Percentiles rank a stretch among this genome's conserved stretches.
Conservation (phyloP, 2,329 filamentous ascomycete species). For the Alternaria angustiovoidea region DNA sequence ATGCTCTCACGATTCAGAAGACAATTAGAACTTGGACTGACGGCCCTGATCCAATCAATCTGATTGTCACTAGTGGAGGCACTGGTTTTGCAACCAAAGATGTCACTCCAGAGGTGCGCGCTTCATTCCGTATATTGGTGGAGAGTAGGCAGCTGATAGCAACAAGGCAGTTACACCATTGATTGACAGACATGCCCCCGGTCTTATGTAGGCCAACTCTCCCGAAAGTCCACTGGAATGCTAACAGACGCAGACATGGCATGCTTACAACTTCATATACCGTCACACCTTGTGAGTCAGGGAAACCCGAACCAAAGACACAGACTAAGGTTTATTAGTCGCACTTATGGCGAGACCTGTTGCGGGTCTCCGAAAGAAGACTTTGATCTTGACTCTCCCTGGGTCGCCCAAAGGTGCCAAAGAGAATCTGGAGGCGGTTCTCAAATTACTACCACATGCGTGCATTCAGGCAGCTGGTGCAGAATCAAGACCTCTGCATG, state of each 20-base stretch:
- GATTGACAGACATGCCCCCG: conserved; percentile 84
- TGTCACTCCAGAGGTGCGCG: conserved; percentile 82
- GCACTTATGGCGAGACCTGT: conserved; percentile 96
- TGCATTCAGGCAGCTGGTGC: conserved; percentile 86
- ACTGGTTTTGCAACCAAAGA: conserved; percentile 91
- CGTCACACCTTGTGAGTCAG: conserved; percentile 83
- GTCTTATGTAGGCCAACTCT: conserved; percentile 70
- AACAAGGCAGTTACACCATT: conserved; percentile 77
- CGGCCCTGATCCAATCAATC: conserved; percentile 66
- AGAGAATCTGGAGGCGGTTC: conserved; percentile 87
- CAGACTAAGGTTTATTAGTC: conserved; percentile 64
- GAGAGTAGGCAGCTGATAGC: conserved; percentile 7
- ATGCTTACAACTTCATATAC: conserved; percentile 87
- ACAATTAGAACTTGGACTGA: conserved; percentile 79
- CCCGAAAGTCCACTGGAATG: background rate
- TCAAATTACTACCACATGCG: conserved; percentile 94
- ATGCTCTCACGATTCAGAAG: conserved; percentile 75
- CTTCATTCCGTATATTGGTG: background rate
- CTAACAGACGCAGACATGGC: conserved; percentile 68
- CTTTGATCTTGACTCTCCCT: conserved; percentile 86
- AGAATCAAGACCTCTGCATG: conserved; percentile 80
- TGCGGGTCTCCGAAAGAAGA: conserved; percentile 82
- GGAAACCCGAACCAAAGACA: background rate
- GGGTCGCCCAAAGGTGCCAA: conserved; percentile 94
- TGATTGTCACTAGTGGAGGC: conserved; percentile 88